Evolutionary conservation across 2,329 filamentous ascomycete species (phyloP).

Genomic region (Calonectria ilicicola): DNA sequence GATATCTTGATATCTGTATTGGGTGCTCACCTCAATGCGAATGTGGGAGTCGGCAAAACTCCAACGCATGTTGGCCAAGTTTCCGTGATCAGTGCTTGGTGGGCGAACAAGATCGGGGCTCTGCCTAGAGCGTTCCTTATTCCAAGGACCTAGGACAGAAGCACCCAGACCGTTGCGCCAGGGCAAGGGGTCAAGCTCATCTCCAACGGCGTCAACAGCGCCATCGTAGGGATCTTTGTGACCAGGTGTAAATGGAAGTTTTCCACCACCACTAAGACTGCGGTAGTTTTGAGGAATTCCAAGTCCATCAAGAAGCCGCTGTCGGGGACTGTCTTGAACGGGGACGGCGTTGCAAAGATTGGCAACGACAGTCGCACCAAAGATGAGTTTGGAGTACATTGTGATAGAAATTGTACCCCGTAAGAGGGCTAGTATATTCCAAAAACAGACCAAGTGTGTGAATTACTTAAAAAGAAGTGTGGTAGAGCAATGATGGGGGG

Average conservation of each 20-base stretch:
- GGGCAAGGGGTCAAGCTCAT: constrained; percentile 73
- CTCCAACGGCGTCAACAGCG: constrained; percentile 70
- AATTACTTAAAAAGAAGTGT: neutral
- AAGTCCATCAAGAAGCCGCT: constrained; percentile 64
- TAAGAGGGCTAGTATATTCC: neutral
- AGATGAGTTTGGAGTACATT: constrained; percentile 31
- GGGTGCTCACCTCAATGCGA: constrained; percentile 66
- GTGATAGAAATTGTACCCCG: constrained; percentile 12
- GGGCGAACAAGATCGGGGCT: constrained; percentile 79
- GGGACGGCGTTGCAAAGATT: constrained; percentile 35
- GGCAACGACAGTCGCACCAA: constrained; percentile 24
- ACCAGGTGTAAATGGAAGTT: constrained; percentile 69
- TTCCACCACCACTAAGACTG: constrained; percentile 45
- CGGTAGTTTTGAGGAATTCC: constrained; percentile 58
- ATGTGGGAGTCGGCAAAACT: constrained; percentile 74
- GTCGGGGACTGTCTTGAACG: constrained; percentile 63
- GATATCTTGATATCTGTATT: neutral
- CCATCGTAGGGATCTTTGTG: constrained; percentile 72
- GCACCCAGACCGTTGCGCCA: constrained; percentile 74
- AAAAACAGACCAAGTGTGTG: constrained; percentile 1
- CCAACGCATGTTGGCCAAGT: constrained; percentile 79
- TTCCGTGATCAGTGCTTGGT: constrained; percentile 79
- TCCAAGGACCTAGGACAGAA: constrained; percentile 77
- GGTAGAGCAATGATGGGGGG: constrained; percentile 3
- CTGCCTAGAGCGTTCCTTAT: constrained; percentile 74